Conservation (phyloP, 805 yeast species). For the Kuraishia capsulata region DNA sequence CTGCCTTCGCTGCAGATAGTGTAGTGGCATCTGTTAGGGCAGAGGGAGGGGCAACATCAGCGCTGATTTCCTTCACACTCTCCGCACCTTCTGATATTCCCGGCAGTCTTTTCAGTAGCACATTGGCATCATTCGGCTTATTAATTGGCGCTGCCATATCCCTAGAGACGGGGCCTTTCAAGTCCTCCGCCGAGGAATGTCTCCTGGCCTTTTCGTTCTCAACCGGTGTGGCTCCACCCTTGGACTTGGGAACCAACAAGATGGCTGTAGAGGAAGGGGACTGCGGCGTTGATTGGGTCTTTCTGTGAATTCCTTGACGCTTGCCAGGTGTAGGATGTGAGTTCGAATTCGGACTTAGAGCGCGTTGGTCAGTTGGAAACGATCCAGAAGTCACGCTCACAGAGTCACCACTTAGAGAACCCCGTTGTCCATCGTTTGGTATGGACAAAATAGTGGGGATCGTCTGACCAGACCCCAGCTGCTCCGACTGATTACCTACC, state of each 20-base stretch:
- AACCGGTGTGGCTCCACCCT: neutral
- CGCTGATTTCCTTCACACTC: neutral
- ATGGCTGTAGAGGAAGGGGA: slow-evolving; percentile 3
- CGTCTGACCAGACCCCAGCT: neutral
- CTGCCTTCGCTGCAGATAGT: neutral
- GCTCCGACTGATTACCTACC: neutral
- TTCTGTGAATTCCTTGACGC: slow-evolving; percentile 2
- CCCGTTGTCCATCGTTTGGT: neutral
- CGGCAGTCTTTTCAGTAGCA: neutral
- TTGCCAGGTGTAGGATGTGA: too few species aligned
- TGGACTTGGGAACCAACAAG: slow-evolving; percentile 2
- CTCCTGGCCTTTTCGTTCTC: neutral
- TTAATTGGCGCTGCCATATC: neutral
- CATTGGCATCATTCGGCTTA: neutral
- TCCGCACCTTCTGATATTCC: neutral
- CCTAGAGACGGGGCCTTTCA: neutral
- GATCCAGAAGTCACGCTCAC: neutral
- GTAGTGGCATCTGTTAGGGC: neutral
- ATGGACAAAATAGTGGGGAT: neutral
- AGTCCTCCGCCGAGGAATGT: neutral
- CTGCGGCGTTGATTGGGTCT: slow-evolving; percentile 2
- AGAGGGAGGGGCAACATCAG: neutral
- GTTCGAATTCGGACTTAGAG: slow-evolving; percentile 8
- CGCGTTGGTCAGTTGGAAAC: neutral
- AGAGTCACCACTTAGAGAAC: slow-evolving; percentile 1